Evolutionary conservation across 2,329 filamentous ascomycete genomes (phyloP).

Genomic region (Fusarium sp.): DNA sequence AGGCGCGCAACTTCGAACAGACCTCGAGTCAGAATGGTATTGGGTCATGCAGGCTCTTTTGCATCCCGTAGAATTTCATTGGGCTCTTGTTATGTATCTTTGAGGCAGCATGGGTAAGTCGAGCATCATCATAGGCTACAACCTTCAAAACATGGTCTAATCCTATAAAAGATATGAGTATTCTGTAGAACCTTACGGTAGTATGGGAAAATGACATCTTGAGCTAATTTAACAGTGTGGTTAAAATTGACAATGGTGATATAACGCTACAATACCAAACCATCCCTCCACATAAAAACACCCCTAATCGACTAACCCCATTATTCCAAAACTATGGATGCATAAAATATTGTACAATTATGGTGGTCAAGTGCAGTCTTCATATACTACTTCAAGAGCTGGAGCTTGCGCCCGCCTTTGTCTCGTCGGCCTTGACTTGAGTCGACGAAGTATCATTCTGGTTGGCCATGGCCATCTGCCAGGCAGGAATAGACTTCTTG

Average conservation of each 20-base stretch:
- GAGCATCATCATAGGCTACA: neutral
- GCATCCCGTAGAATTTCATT: neutral
- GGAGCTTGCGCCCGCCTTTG: conserved; percentile 35
- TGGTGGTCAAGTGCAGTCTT: conserved; percentile 5
- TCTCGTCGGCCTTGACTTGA: conserved; percentile 43
- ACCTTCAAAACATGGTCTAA: too few relatives aligned
- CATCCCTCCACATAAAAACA: conserved; percentile 17
- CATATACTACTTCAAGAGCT: conserved; percentile 17
- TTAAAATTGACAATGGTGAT: conserved; percentile 10
- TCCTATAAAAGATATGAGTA: too few relatives aligned
- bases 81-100: neutral
- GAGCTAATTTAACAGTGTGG: neutral
- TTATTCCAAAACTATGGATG: conserved; percentile 32
- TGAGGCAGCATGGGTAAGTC: neutral
- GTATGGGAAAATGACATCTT: neutral
- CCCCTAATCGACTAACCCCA: conserved; percentile 12
- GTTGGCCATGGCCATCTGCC: conserved; percentile 79
- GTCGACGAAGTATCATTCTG: conserved; percentile 53
- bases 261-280: conserved; percentile 29
- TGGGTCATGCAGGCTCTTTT: neutral
- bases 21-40: neutral
- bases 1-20: neutral
- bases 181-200: neutral
- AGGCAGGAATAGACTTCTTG: conserved; percentile 79
- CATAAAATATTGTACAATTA: conserved; percentile 36